Conservation (phyloP, 164 flowering plant species). For the Umbilicus rupestris region DNA sequence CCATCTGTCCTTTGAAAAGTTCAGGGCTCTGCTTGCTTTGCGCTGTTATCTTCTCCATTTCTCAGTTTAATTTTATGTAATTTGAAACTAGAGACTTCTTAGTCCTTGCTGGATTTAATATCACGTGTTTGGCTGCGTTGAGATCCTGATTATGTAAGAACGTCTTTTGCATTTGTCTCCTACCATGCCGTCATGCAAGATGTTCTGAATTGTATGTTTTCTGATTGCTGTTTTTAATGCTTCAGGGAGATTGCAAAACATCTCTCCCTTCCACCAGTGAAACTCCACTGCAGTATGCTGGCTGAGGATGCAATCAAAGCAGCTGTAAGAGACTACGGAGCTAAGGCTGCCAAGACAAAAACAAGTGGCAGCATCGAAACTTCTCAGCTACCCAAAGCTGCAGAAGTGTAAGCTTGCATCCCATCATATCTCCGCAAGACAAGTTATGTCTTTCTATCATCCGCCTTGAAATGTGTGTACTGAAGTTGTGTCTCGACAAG, state of each 20-base stretch:
- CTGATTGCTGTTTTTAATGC: not conserved
- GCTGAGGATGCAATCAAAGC: constrained; percentile 99
- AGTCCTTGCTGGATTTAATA: too few relatives aligned
- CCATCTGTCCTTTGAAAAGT: too few relatives aligned
- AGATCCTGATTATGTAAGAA: not conserved
- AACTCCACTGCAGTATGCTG: constrained; percentile 98
- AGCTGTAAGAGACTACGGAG: constrained; percentile 76
- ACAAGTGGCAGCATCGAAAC: constrained; percentile 5
- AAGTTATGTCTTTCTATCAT: not conserved
- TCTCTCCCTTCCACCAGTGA: constrained; percentile 93
- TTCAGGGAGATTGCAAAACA: constrained; percentile 90
- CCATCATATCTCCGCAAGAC: too few relatives aligned
- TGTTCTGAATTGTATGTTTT: too few relatives aligned
- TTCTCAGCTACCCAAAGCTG: not conserved
- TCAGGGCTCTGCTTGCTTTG: too few relatives aligned
- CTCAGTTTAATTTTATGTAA: too few relatives aligned
- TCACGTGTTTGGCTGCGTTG: not conserved
- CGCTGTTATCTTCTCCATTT: too few relatives aligned
- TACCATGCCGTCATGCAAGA: not conserved
- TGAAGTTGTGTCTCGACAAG: too few relatives aligned
- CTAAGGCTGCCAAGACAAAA: constrained; percentile 38
- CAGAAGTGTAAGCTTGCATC: not conserved
- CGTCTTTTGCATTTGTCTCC: not conserved
- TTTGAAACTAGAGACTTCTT: too few relatives aligned
- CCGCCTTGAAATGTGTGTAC: too few relatives aligned